phyloP scores from a whole-genome alignment of 768 basidiomycete genomes.

The Mycena chlorophos region DNA sequence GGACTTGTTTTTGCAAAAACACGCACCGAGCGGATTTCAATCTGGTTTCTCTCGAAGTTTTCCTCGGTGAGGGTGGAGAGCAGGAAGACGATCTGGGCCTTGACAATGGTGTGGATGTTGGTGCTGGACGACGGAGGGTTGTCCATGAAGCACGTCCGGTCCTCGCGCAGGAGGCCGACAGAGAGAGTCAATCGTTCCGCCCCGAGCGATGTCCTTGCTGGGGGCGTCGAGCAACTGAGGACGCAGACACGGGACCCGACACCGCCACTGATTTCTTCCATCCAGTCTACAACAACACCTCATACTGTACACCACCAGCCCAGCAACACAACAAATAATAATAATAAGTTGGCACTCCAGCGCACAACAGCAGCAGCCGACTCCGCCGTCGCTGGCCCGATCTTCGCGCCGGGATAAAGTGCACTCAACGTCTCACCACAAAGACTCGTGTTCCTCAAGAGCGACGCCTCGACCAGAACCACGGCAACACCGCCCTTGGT shows the following conservation, averaged over 20 bases:
- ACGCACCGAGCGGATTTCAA: constrained; percentile 91
- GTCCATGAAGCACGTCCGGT: constrained; percentile 84
- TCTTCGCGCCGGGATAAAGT: not conserved
- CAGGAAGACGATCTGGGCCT: constrained; percentile 96
- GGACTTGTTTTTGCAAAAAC: constrained; percentile 22
- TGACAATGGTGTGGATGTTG: constrained; percentile 90
- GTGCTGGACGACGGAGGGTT: constrained; percentile 67
- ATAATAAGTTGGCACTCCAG: not conserved
- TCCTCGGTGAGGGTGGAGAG: constrained; percentile 96
- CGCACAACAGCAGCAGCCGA: constrained; percentile 3
- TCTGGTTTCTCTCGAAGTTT: constrained; percentile 91
- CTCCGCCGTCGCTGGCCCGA: not conserved
- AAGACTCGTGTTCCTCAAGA: constrained; percentile 39
- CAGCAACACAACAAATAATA: not conserved
- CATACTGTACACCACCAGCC: no score
- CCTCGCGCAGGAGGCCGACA: constrained; percentile 74
- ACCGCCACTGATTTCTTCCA: no score
- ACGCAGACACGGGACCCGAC: no score
- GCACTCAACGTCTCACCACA: constrained; percentile 29
- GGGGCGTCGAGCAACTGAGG: no score
- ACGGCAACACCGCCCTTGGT: constrained; percentile 60
- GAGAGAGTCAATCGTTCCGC: not conserved
- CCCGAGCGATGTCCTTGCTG: no score
- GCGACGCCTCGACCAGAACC: constrained; percentile 48
- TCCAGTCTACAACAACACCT: no score